phyloP scores from a whole-genome alignment of 139 green algal genomes.

The Tetradesmus obliquus region DNA sequence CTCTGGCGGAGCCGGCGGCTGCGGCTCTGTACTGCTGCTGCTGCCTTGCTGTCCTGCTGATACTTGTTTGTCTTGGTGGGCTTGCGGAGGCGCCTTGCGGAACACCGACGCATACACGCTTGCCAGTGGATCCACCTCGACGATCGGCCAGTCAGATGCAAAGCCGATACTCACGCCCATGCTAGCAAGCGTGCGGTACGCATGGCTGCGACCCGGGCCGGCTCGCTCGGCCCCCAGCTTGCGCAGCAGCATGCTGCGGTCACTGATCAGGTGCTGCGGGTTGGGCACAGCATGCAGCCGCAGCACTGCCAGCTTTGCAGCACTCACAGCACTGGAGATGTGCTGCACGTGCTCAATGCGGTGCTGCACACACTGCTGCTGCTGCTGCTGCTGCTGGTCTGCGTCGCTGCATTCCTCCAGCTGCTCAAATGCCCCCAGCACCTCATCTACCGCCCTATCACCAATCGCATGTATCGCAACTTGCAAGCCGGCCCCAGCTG shows the following conservation, averaged over 20 bases:
- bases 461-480: slow-evolving; percentile 84
- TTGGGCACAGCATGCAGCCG: slow-evolving; percentile 68
- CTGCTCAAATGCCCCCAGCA: slow-evolving; percentile 51
- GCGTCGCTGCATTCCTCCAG: not conserved
- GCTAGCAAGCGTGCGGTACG: slow-evolving; percentile 55
- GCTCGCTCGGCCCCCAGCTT: slow-evolving; percentile 60
- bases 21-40: not conserved
- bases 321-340: slow-evolving; percentile 48
- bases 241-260: slow-evolving; percentile 59
- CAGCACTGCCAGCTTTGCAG: slow-evolving; percentile 19
- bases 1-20: not conserved
- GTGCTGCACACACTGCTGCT: slow-evolving; percentile 3
- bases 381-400: not conserved
- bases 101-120: slow-evolving; percentile 51
- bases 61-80: no score
- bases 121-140: slow-evolving; percentile 60
- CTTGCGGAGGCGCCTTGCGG: slow-evolving; percentile 5
- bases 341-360: slow-evolving; percentile 77
- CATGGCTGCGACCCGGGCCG: slow-evolving; percentile 44
- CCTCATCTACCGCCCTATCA: slow-evolving; percentile 79
- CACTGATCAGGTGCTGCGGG: slow-evolving; percentile 75
- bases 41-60: not conserved
- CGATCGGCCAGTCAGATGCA: slow-evolving; percentile 79
- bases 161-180: slow-evolving; percentile 55
- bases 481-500: slow-evolving; percentile 53